Conservation (phyloP, 345 rosid species). For the Trapa incisa region DNA sequence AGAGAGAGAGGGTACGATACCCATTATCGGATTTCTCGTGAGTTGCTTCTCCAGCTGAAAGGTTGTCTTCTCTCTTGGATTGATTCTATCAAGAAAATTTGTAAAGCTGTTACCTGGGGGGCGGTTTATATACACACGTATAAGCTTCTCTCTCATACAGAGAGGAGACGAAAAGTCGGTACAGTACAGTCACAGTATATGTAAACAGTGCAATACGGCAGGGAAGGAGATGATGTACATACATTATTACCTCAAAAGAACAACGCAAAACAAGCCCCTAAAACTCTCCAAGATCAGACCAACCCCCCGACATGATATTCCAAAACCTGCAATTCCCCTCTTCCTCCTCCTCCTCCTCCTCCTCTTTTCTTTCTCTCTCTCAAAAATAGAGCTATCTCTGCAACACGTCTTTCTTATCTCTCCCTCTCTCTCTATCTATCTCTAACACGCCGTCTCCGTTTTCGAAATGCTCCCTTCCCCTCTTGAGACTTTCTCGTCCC, state of each 20-base stretch:
- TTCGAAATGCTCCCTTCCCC: not conserved
- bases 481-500: slow-evolving; percentile 4
- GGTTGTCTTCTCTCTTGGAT: slow-evolving; percentile 7
- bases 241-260: not conserved
- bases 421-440: not conserved
- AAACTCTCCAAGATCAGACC: slow-evolving; percentile 19
- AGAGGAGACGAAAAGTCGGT: slow-evolving; percentile 13
- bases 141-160: not conserved
- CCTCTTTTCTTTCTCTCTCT: not conserved
- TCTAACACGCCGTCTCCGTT: not conserved
- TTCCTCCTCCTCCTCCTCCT: not conserved
- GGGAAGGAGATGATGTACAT: not conserved
- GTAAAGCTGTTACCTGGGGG: slow-evolving; percentile 7
- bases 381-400: not conserved
- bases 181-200: slow-evolving; percentile 3
- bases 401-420: not conserved
- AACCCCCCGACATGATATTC: slow-evolving; percentile 54
- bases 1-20: slow-evolving; percentile 4
- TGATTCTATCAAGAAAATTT: slow-evolving; percentile 12
- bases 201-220: not conserved
- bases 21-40: slow-evolving; percentile 1
- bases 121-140: not conserved
- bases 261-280: slow-evolving; percentile 1
- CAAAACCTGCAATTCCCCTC: slow-evolving; percentile 44
- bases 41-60: not conserved